Base-by-base conservation (phyloP, 2,329 filamentous ascomycete species). In the Emydomyces testavorans region DNA sequence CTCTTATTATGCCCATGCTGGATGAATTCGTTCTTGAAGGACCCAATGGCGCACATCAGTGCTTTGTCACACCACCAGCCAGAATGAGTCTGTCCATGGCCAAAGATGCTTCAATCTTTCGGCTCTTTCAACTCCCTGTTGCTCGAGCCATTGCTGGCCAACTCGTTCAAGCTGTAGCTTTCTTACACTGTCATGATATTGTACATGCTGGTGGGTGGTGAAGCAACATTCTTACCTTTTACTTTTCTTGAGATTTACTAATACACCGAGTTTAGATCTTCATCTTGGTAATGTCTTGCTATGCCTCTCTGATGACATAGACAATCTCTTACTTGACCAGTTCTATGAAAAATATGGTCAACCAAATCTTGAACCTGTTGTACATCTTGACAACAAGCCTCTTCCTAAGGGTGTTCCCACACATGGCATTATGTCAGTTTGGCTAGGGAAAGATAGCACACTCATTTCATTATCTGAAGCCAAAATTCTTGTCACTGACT, bases 11-110 rank as follows among this genome's bases (percentile, higher is more conserved):
- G 21, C 24, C 35, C 6, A 21, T 60, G 15, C 4, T 58, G 5
- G 45, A 70, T 65, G 52, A 52, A 28, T 58, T 61, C 44, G 50
- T 47, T 36, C 28, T 54, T 35, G 8, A 21, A 4, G 53, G 57
- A 6, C 54, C 54, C 23, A 58, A 60, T 53, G 56, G 55, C 2
- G 50, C 48, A 32, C 58, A 60, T 29, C 47, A 11, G 21, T 60
- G 58, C 35, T 29, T 55, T 13, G 55, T 58, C 13, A 56, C 54
- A 37, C 28, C 18, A 4, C 54, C 56, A 2, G 55, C 50, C 37
- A 50, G 26, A 29, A 57, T 56, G 49, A 59, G 50, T 24, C 20
- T 60, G 15, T 50, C 46, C 18, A 53, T 54, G 29, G 52, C 57
- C 6, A 58, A 54, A 50, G 55, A 61, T 31, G 52, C 51, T 26